These are phyloP conservation scores for Bolboschoenus planiculmis DNA, from an alignment of 176 grass and related monocot species.

Conservation along the genomic window DNA sequence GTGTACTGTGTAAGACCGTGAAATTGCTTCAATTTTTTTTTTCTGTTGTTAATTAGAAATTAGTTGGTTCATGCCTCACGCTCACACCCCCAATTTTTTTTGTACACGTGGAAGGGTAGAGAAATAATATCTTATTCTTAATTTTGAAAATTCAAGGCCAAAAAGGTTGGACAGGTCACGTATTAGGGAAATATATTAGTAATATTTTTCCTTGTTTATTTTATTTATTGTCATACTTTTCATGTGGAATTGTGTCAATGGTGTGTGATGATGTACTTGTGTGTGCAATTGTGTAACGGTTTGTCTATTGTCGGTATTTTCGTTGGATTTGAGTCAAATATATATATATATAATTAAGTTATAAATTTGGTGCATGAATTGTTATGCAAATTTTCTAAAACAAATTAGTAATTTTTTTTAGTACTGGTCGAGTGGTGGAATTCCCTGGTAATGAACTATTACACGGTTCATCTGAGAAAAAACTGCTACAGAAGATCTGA, in stretches of 20 bases:
- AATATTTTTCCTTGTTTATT: too few species aligned
- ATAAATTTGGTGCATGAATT: too few species aligned
- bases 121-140: neutral
- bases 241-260: neutral
- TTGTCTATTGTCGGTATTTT: neutral
- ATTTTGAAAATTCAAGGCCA: too few species aligned
- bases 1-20: neutral
- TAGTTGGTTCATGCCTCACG: neutral
- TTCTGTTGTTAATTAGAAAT: slow-evolving; percentile 13
- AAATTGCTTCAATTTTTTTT: neutral
- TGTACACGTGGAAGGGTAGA: neutral
- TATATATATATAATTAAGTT: neutral
- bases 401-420: too few species aligned
- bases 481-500: neutral
- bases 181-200: too few species aligned
- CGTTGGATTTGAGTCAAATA: neutral
- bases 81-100: neutral
- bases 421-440: too few species aligned
- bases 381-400: too few species aligned
- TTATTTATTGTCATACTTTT: neutral
- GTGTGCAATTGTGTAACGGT: neutral
- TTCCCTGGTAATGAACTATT: too few species aligned
- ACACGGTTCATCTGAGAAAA: neutral
- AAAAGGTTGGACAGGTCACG: too few species aligned
- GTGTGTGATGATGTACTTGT: neutral